phyloP scores from a whole-genome alignment of 2,329 filamentous ascomycete genomes.

The Arthrocladium fulminans region DNA sequence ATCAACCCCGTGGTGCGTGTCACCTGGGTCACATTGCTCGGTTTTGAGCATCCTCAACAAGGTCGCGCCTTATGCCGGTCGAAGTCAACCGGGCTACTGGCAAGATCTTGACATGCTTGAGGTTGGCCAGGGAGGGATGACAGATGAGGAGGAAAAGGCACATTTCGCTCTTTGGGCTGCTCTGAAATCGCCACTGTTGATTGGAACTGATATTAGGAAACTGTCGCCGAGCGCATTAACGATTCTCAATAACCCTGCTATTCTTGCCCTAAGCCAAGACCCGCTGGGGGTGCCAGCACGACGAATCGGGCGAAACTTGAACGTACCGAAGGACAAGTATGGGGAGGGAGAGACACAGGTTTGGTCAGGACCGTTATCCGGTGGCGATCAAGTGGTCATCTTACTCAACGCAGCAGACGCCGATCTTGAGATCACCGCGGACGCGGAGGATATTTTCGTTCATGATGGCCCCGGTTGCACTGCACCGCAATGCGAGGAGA shows the following conservation, averaged over 20 bases:
- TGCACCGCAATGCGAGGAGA: no score
- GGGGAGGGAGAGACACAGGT: constrained; percentile 41
- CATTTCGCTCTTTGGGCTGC: constrained; percentile 43
- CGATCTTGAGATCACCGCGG: constrained; percentile 40
- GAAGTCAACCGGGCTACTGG: constrained; percentile 37
- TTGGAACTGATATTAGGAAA: constrained; percentile 36
- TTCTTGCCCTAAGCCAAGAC: constrained; percentile 43
- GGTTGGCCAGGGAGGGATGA: constrained; percentile 37
- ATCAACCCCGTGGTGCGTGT: constrained; percentile 34
- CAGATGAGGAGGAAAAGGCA: constrained; percentile 31
- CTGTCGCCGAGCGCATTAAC: constrained; percentile 34
- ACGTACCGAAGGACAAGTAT: constrained; percentile 33
- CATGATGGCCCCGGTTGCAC: constrained; percentile 38
- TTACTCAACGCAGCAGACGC: constrained; percentile 44
- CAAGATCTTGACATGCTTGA: constrained; percentile 34
- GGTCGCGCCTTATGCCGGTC: constrained; percentile 34
- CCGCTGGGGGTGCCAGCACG: constrained; percentile 33
- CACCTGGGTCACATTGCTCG: constrained; percentile 41
- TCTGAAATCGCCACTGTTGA: constrained; percentile 39
- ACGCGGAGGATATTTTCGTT: constrained; percentile 45
- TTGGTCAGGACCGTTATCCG: constrained; percentile 41
- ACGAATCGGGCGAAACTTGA: constrained; percentile 39
- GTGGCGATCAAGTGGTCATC: constrained; percentile 42
- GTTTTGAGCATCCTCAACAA: constrained; percentile 45
- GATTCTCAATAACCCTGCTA: constrained; percentile 41